Evolutionary conservation across 495 filamentous ascomycete species (phyloP), one percentile per base, ranked within the genome.

Genomic region (Tuber borchii): DNA sequence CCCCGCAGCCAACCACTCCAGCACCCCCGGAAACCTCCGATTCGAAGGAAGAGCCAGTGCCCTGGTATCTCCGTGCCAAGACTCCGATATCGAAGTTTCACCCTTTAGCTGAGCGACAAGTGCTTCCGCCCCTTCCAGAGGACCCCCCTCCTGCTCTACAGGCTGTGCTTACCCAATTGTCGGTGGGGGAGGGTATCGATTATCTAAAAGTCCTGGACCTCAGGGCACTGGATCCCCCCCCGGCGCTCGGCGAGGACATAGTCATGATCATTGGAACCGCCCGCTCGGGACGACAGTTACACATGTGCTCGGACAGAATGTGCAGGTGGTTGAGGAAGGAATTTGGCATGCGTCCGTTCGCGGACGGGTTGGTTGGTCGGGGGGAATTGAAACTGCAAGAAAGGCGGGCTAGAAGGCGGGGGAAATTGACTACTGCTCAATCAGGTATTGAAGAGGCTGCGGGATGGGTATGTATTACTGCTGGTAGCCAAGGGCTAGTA

Each of bases 241-340:
- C 95, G 1, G 93, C 94, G 0, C 87, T 98, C 48, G 95, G 95
- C 12, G 88, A 93, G 22, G 91, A 93, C 81, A 87, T 97, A 51
- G 87, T 99, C 44, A 98, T 98, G 95, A 83, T 98, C 51, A 86
- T 98, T 77, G 94, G 93, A n/a, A 96, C 93, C 26, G 93, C 95
- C 34, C 90, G 96, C 70, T 95, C 93, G 76, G 93, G 97, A 79
- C 94, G 93, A 74, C 96, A 99, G 85, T 85, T 98, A 40, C 94
- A 97, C 80, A 92, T 96, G 34, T 95, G 94, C 3, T 93, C 95
- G 6, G 94, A 97, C 82, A 90, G 93, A 42, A 87, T 96, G 34
- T 93, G 94, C 76, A 88, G 95, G 74, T 98, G 92, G 92, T 84
- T 97, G 65, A 87, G 96, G 73, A 90, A 87, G 46, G 86, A 86